Percentiles rank a stretch among this genome's conserved stretches.
Conservation (phyloP, 116 monocot species). For the Posidonia oceanica region DNA sequence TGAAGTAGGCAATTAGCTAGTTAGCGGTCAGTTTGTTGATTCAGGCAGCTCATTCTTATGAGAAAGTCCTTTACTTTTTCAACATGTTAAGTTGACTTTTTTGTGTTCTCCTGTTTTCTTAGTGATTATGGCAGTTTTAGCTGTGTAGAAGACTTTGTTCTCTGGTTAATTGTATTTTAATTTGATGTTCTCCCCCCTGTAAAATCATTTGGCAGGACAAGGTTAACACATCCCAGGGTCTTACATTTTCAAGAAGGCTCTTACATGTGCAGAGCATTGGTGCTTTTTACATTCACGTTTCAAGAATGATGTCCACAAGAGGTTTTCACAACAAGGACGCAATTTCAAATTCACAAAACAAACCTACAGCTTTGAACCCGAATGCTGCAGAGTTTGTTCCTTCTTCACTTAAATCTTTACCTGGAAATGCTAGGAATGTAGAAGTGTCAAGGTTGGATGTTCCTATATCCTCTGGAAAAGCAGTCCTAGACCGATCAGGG, state of each 20-base stretch:
- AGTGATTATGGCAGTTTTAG: too few relatives aligned
- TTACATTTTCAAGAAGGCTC: not conserved
- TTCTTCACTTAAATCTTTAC: conserved; percentile 30
- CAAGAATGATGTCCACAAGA: conserved; percentile 1
- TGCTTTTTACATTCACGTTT: not conserved
- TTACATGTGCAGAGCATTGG: not conserved
- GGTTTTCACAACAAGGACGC: conserved; percentile 4
- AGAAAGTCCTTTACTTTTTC: too few relatives aligned
- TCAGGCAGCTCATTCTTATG: too few relatives aligned
- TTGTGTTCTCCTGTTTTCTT: too few relatives aligned
- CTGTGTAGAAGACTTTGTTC: too few relatives aligned
- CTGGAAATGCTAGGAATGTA: conserved; percentile 14
- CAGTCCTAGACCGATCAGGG: conserved; percentile 33
- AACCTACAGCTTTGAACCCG: conserved; percentile 69
- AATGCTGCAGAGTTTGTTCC: conserved; percentile 94
- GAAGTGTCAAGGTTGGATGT: conserved; percentile 19
- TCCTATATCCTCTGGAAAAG: conserved; percentile 29
- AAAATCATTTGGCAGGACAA: too few relatives aligned
- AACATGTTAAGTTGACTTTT: too few relatives aligned
- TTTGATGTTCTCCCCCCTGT: too few relatives aligned
- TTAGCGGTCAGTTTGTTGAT: too few relatives aligned
- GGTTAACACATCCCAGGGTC: not conserved
- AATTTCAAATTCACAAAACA: conserved; percentile 5
- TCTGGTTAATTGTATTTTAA: too few relatives aligned
- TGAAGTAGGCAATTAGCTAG: too few relatives aligned